Conservation (phyloP, 202 grass and related monocot genomes). For the Schoenoplectus tabernaemontani region DNA sequence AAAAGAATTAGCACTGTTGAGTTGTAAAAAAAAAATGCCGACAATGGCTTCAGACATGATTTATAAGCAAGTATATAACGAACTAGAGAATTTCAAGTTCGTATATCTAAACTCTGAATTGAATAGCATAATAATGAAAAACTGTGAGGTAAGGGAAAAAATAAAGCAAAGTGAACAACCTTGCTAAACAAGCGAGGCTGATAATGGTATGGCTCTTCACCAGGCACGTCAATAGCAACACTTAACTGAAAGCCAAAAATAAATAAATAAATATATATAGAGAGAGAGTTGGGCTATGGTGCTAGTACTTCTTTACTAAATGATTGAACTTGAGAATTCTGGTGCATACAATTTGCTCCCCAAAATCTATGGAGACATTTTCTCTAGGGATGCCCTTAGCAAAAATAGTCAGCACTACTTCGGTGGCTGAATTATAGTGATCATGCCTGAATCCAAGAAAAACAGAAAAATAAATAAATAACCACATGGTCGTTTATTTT, state of each 20-base stretch:
- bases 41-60: background rate
- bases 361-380: constrained; percentile 60
- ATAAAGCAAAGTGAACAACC: constrained; percentile 31
- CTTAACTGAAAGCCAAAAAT: constrained; percentile 53
- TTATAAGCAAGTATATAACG: no score
- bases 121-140: background rate
- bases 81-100: no score
- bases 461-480: constrained; percentile 12
- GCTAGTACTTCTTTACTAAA: background rate
- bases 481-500: background rate
- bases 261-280: constrained; percentile 12
- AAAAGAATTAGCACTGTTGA: background rate
- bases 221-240: constrained; percentile 67
- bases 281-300: no score
- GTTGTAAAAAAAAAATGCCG: background rate
- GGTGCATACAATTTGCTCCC: constrained; percentile 85
- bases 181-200: constrained; percentile 84
- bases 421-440: constrained; percentile 58
- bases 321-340: background rate
- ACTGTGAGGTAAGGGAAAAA: background rate
- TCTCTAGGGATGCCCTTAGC: constrained; percentile 79
- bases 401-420: constrained; percentile 87
- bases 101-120: background rate
- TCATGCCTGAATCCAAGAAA: constrained; percentile 61
- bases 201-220: constrained; percentile 85